Evolutionary conservation across 139 green algal species (phyloP), one percentile per base, ranked within the genome.

Genomic region (Spirogloea muscicola): DNA sequence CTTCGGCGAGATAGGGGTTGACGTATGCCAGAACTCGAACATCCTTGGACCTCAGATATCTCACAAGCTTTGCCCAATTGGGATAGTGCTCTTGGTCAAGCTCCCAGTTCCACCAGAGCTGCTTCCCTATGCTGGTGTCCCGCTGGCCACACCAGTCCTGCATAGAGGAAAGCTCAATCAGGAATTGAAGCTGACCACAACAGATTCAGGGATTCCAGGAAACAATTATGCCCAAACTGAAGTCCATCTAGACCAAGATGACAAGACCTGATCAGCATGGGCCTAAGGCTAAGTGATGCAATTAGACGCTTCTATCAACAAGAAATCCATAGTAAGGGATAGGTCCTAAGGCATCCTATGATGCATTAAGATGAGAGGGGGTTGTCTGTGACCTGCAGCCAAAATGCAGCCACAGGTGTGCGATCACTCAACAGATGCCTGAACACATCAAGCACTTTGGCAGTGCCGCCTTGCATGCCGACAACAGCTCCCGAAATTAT

Each of bases 71-170:
- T 49, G 76, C 39, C 77, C 77, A 84, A 33, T 49, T 37, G 37
- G 59, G 61, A 36, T 84, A 84, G 27, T 82, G 40, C 9, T 29
- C 42, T 41, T 37, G 39, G 44, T 84, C 78, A 3, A 84, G 36
- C 66, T 81, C 49, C 78, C 78, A 84, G 57, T 84, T 84, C 78
- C 78, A 84, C 78, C 71, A 84, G 25, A 84, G 62, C 37, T 79
- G 73, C 29, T 72, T 29, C 21, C 65, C 78, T 6, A 84, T 66
- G 27, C 9, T 39, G 27, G 71, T 81, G 41, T 74, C 49, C 1
- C 78, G 52, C 2, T 63, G 16, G 2, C 78, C 78, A 21, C 27
- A 29, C 78, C 78, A 84, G 46, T 84, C 78, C 58, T 74, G 65
- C n/a, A n/a, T n/a, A n/a, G n/a, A n/a, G n/a, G n/a, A n/a, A n/a